These are phyloP conservation scores for Nakazawaea wyomingensis DNA, from an alignment of 805 yeast genomes.

Conservation along the genomic window DNA sequence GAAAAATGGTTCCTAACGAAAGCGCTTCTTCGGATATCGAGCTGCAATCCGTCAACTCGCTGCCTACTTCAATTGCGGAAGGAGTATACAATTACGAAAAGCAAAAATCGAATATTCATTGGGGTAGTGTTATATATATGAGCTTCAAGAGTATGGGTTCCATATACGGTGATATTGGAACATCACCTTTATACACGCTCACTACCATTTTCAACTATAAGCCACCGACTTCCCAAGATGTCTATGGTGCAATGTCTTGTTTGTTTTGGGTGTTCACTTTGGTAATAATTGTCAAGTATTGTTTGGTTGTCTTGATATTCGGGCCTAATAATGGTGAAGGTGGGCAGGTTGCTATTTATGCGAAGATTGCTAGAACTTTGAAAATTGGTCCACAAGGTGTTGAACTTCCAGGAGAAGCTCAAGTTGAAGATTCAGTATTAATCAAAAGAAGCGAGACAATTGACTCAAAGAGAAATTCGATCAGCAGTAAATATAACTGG, in stretches of 20 bases:
- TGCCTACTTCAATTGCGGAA: too few species aligned
- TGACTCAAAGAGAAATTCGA: slow-evolving; percentile 18
- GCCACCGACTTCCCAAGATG: slow-evolving; percentile 32
- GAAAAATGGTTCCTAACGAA: too few species aligned
- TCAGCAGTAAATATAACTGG: slow-evolving; percentile 20
- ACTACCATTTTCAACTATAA: slow-evolving; percentile 28
- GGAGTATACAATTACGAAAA: not conserved
- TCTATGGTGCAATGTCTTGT: slow-evolving; percentile 46
- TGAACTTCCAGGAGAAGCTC: slow-evolving; percentile 32
- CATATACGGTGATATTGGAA: slow-evolving; percentile 61
- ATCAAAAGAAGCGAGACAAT: slow-evolving; percentile 37
- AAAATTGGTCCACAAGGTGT: slow-evolving; percentile 43
- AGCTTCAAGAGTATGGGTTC: slow-evolving; percentile 50
- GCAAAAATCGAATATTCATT: not conserved
- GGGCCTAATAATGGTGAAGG: slow-evolving; percentile 62
- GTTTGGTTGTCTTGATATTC: slow-evolving; percentile 38
- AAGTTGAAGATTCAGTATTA: slow-evolving; percentile 26
- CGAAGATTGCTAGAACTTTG: slow-evolving; percentile 47
- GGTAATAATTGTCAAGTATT: slow-evolving; percentile 48
- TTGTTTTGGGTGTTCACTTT: slow-evolving; percentile 52
- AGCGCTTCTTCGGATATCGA: too few species aligned
- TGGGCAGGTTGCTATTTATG: slow-evolving; percentile 60
- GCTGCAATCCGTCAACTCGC: too few species aligned
- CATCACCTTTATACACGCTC: slow-evolving; percentile 52
- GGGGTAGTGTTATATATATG: slow-evolving; percentile 15